These are phyloP conservation scores for Sporothrix mexicana DNA, from an alignment of 2,329 filamentous ascomycete genomes.

Conservation along the genomic window DNA sequence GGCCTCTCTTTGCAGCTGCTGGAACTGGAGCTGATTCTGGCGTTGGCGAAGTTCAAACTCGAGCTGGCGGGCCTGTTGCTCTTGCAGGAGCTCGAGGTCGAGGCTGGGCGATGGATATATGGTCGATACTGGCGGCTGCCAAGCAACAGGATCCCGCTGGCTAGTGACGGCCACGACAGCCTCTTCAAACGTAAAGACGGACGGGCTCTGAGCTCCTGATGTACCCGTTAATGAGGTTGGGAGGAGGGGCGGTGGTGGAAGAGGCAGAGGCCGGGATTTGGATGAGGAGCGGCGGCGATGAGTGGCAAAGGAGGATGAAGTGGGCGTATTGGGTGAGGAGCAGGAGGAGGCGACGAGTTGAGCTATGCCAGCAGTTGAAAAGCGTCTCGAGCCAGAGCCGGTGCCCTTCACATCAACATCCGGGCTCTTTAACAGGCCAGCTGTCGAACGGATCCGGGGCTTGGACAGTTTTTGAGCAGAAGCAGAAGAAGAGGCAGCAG, in stretches of 20 bases:
- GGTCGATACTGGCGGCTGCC: conserved; percentile 29
- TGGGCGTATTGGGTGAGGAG: conserved; percentile 35
- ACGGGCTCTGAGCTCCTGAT: conserved; percentile 9
- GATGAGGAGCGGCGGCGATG: background rate
- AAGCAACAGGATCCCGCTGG: conserved; percentile 29
- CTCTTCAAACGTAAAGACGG: conserved; percentile 36
- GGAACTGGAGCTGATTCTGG: conserved; percentile 25
- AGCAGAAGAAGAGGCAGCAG: background rate
- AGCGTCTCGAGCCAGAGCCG: conserved; percentile 38
- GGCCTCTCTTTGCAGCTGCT: background rate
- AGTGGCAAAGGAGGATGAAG: conserved; percentile 18
- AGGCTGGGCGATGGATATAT: conserved; percentile 27
- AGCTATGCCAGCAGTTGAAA: conserved; percentile 41
- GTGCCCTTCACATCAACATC: conserved; percentile 45
- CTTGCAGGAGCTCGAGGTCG: conserved; percentile 33
- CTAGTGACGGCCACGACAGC: conserved; percentile 24
- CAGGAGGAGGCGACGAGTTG: conserved; percentile 36
- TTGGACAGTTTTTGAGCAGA: conserved; percentile 57
- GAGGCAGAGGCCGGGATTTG: conserved; percentile 14
- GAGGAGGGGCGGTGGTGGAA: conserved; percentile 5
- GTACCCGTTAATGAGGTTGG: conserved; percentile 27
- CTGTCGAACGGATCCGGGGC: conserved; percentile 52
- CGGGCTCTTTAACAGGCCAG: conserved; percentile 49
- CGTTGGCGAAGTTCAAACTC: conserved; percentile 33
- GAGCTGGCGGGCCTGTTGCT: conserved; percentile 34